A percentile compares a stretch with the other conserved stretches of the same genome.
These are phyloP conservation scores for Zasmidium angulare DNA, from an alignment of 2,329 filamentous ascomycete genomes.

Conservation along the genomic window DNA sequence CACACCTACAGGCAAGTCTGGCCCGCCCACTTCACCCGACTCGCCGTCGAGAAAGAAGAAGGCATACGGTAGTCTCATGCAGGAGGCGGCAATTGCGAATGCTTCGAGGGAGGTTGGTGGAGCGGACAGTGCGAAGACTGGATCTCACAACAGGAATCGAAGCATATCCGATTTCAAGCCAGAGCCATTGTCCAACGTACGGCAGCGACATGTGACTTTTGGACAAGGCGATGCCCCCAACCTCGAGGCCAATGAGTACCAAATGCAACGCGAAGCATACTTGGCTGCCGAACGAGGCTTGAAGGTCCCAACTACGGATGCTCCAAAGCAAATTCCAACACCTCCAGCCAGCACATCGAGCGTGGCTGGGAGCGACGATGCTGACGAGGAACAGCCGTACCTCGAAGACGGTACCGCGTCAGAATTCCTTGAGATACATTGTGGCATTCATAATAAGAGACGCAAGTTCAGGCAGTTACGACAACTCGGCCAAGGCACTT, in stretches of 20 bases:
- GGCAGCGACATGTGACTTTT: conserved; percentile 69
- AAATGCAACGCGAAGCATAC: conserved; percentile 74
- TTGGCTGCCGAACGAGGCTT: conserved; percentile 77
- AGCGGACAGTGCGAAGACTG: conserved; percentile 24
- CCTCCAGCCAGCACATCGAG: conserved; percentile 74
- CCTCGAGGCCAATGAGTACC: conserved; percentile 52
- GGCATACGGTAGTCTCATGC: conserved; percentile 46
- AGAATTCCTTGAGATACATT: conserved; percentile 48
- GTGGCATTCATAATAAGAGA: conserved; percentile 68
- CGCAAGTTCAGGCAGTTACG: conserved; percentile 78
- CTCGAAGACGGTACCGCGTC: conserved; percentile 38
- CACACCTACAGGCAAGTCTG: conserved; percentile 32
- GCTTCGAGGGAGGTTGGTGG: conserved; percentile 19
- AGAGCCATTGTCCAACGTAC: conserved; percentile 66
- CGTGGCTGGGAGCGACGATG: conserved; percentile 56
- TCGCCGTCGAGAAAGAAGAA: conserved; percentile 47
- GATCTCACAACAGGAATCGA: conserved; percentile 63
- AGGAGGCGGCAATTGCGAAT: conserved; percentile 37
- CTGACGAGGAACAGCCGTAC: conserved; percentile 39
- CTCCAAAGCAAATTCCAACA: conserved; percentile 57
- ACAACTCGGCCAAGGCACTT: conserved; percentile 85
- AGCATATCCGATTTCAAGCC: conserved; percentile 88
- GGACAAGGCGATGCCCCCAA: conserved; percentile 53
- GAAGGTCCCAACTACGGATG: conserved; percentile 40
- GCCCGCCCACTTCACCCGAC: conserved; percentile 24